Conservation (phyloP, 352 stramenopile species). For the Phytophthora kernoviae region DNA sequence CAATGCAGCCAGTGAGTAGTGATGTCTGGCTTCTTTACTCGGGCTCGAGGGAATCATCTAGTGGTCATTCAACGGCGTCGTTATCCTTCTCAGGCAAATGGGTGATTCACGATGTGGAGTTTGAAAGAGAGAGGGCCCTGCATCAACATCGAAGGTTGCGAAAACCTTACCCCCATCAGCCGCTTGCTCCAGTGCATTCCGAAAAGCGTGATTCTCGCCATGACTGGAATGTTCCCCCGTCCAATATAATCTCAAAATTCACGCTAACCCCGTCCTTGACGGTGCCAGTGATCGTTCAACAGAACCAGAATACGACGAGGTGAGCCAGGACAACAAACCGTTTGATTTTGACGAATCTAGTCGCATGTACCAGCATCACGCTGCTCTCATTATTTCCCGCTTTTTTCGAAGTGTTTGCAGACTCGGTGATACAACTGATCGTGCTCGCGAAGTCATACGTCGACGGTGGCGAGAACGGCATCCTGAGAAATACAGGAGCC, state of each 20-base stretch:
- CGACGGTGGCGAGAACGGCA: conserved; percentile 36
- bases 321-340: neutral
- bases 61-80: neutral
- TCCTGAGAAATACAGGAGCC: conserved; percentile 22
- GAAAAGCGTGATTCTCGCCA: neutral
- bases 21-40: conserved; percentile 3
- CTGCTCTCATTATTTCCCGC: conserved; percentile 60
- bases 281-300: neutral
- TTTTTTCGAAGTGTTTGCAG: conserved; percentile 51
- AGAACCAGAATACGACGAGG: conserved; percentile 4
- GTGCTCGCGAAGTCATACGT: conserved; percentile 31
- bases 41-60: neutral
- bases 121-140: neutral
- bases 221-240: neutral
- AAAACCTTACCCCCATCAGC: neutral
- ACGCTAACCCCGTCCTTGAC: neutral
- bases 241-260: neutral
- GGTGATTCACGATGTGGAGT: conserved; percentile 20
- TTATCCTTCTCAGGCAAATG: conserved; percentile 18
- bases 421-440: conserved; percentile 32
- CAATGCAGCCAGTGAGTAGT: neutral
- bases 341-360: conserved; percentile 6
- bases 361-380: conserved; percentile 38
- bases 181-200: neutral
- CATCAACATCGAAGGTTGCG: neutral